phyloP scores from a whole-genome alignment of 169 alveolate species.

The Cryptosporidium tyzzeri region DNA sequence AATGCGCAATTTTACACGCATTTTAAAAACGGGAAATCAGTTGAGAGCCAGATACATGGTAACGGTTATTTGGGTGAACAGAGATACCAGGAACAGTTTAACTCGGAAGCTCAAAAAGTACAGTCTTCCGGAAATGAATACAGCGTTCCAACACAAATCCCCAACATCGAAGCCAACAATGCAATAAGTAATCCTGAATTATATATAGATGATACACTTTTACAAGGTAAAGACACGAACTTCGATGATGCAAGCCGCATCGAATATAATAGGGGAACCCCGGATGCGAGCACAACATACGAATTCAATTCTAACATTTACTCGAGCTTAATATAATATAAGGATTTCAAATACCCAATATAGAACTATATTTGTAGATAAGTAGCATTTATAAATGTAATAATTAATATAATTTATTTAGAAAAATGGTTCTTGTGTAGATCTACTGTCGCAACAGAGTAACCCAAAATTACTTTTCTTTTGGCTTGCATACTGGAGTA shows the following conservation, averaged over 20 bases:
- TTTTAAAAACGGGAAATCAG: not conserved
- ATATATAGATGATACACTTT: not conserved
- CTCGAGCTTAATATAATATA: not conserved
- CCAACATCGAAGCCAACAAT: not conserved
- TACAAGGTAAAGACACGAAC: not conserved
- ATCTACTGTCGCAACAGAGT: not conserved
- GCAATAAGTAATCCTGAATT: not conserved
- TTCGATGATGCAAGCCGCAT: not conserved
- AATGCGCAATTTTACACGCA: not conserved
- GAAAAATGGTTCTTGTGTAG: not conserved
- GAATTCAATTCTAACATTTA: constrained; percentile 21
- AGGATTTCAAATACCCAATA: not conserved
- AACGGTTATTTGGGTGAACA: not conserved
- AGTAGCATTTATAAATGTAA: not conserved
- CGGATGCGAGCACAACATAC: not conserved
- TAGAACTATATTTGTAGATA: not conserved
- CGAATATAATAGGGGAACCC: not conserved
- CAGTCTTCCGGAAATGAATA: not conserved
- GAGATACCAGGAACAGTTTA: not conserved
- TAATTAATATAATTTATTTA: not conserved
- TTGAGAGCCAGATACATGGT: not conserved
- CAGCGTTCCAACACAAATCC: not conserved
- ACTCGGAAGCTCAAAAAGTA: not conserved
- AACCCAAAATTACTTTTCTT: not conserved
- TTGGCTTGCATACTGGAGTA: constrained; percentile 22